A percentile compares a stretch with the other conserved stretches of the same genome.
These are phyloP conservation scores for Triticum dicoccoides DNA, from an alignment of 176 grass and related monocot species.

Conservation along the genomic window DNA sequence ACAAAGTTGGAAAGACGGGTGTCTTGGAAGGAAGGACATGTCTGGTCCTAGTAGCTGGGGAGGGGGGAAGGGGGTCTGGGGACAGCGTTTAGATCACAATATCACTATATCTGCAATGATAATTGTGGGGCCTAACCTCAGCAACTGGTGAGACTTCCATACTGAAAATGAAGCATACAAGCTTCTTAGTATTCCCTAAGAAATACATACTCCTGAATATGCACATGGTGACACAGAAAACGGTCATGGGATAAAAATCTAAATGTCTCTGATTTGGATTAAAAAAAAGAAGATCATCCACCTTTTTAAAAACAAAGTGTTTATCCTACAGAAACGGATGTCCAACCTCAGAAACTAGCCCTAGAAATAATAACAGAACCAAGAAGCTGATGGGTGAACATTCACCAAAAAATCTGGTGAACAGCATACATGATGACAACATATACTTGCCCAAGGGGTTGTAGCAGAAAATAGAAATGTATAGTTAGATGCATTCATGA, in stretches of 20 bases:
- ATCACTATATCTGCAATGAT: background rate
- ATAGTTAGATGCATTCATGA: background rate
- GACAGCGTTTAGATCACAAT: background rate
- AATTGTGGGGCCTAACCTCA: background rate
- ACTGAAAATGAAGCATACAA: background rate
- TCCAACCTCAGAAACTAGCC: background rate
- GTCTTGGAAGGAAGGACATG: background rate
- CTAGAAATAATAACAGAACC: background rate
- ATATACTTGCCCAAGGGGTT: background rate
- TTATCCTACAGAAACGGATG: background rate
- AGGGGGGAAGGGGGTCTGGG: too few relatives aligned
- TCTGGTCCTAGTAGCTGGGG: background rate
- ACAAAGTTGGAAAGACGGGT: background rate
- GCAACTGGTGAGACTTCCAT: background rate
- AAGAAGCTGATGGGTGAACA: background rate
- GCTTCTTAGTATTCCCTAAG: background rate
- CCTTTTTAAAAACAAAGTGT: background rate
- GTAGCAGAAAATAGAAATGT: background rate
- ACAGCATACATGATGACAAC: background rate
- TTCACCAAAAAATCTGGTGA: background rate
- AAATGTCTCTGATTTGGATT: background rate
- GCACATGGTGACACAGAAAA: background rate
- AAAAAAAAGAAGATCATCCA: background rate
- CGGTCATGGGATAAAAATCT: background rate
- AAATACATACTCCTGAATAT: background rate